These are phyloP conservation scores for Trichosporon inkin DNA, from an alignment of 1,284 basidiomycete species.

Conservation along the genomic window DNA sequence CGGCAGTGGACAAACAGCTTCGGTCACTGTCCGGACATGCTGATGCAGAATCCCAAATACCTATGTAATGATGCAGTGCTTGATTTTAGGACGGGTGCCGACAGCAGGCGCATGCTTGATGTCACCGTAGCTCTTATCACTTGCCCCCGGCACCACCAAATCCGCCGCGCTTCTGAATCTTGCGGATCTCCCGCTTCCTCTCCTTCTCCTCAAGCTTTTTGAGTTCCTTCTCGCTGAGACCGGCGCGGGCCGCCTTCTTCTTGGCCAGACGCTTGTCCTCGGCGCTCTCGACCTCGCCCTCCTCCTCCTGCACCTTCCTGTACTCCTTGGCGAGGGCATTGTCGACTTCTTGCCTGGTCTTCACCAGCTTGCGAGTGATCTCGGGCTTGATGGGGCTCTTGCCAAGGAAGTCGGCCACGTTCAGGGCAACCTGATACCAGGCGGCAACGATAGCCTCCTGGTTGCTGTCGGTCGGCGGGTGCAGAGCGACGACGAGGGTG, in stretches of 20 bases:
- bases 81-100: too few relatives aligned
- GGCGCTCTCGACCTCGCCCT: constrained; percentile 61
- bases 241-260: constrained; percentile 67
- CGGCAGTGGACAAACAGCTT: too few relatives aligned
- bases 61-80: background rate
- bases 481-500: constrained; percentile 66
- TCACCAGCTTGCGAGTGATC: constrained; percentile 68
- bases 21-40: too few relatives aligned
- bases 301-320: constrained; percentile 60
- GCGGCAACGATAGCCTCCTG: constrained; percentile 56
- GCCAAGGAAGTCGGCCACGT: constrained; percentile 65
- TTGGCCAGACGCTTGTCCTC: constrained; percentile 63
- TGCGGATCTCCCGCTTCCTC: constrained; percentile 45
- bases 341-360: constrained; percentile 65
- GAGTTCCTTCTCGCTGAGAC: constrained; percentile 73
- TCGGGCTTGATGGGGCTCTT: constrained; percentile 62
- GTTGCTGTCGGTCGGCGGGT: constrained; percentile 55
- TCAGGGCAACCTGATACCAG: constrained; percentile 65
- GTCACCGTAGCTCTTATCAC: background rate
- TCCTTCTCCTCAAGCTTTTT: constrained; percentile 59
- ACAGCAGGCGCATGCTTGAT: background rate
- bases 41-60: constrained; percentile 5
- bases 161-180: constrained; percentile 26
- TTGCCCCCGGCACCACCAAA: constrained; percentile 4
- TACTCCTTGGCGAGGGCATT: constrained; percentile 43